Percentiles rank a stretch among this genome's conserved stretches.
phyloP scores from a whole-genome alignment of 129 eudicot genomes.

The Heracleum sosnowskyi region DNA sequence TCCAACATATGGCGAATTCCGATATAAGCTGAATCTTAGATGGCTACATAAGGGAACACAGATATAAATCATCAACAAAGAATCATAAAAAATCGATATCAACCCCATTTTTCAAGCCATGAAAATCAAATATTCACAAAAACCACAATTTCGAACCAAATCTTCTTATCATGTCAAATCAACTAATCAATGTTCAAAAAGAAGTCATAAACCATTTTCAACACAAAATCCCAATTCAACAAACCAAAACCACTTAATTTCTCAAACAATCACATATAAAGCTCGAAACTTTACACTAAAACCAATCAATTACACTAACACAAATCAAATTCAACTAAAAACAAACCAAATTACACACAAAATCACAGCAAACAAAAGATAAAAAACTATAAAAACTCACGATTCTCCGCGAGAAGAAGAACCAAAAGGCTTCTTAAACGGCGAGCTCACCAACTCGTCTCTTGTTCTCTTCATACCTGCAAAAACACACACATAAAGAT shows the following conservation, averaged over 20 bases:
- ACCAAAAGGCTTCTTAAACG: slow-evolving; percentile 78
- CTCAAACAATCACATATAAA: background rate
- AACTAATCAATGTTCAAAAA: background rate
- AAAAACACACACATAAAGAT: background rate
- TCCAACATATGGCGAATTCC: background rate
- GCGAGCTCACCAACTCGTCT: slow-evolving; percentile 62
- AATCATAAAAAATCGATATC: background rate
- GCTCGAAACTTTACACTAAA: background rate
- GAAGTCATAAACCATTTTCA: background rate
- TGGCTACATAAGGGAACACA: background rate
- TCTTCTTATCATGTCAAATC: background rate
- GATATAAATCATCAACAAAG: background rate
- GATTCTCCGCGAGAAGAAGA: slow-evolving; percentile 72
- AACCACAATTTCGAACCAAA: background rate
- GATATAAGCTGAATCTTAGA: background rate
- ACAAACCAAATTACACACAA: background rate
- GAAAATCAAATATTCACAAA: background rate
- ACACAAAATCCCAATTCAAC: slow-evolving; percentile 1
- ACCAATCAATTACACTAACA: background rate
- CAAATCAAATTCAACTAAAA: background rate
- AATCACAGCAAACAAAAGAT: background rate
- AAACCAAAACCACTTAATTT: background rate
- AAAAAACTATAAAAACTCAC: slow-evolving; percentile 35
- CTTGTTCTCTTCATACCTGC: slow-evolving; percentile 18
- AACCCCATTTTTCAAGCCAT: background rate